These are phyloP conservation scores for Schizophyllum commune DNA, from an alignment of 1,284 basidiomycete genomes.

Conservation along the genomic window DNA sequence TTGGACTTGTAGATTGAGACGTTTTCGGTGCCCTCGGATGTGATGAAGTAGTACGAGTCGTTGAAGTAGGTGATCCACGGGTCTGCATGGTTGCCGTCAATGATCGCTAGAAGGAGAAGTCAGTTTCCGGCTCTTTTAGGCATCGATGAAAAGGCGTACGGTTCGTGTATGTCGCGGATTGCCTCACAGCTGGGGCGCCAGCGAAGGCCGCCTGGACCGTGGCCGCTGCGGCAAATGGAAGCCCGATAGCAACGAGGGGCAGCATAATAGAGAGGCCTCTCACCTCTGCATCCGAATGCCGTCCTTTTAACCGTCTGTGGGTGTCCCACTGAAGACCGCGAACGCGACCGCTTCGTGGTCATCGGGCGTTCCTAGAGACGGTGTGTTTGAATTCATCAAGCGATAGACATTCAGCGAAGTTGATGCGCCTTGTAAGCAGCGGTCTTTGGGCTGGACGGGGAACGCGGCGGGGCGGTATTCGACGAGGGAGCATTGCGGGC, in stretches of 20 bases:
- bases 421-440: neutral
- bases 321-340: neutral
- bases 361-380: neutral
- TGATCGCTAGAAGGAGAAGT: neutral
- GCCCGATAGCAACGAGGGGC: neutral
- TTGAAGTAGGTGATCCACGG: constrained; percentile 8
- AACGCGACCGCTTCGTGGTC: neutral
- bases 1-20: constrained; percentile 7
- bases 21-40: constrained; percentile 6
- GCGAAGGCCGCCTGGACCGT: neutral
- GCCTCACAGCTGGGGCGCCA: neutral
- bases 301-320: neutral
- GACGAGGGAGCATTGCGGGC: neutral
- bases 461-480: neutral
- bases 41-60: constrained; percentile 6
- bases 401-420: neutral
- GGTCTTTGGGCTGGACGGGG: neutral
- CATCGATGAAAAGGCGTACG: constrained; percentile 1
- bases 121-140: neutral
- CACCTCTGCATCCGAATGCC: neutral
- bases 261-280: neutral
- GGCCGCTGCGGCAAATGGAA: neutral
- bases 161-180: constrained; percentile 4
- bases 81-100: constrained; percentile 7
- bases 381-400: neutral